Conservation (phyloP, 176 grass and related monocot species). For the Musa beccarii region DNA sequence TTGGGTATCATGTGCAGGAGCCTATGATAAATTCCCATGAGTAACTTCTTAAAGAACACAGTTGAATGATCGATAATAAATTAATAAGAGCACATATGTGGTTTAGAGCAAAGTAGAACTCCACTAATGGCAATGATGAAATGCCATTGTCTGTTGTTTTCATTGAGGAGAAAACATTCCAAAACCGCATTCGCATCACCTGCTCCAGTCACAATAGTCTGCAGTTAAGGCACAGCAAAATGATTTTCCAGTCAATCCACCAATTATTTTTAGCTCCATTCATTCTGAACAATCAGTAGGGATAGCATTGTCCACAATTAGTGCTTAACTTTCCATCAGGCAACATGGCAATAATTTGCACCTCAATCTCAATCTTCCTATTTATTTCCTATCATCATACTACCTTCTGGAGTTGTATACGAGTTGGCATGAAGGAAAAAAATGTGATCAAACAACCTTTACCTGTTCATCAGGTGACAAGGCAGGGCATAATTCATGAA, state of each 20-base stretch:
- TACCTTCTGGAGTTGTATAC: too few relatives aligned
- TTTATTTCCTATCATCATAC: too few relatives aligned
- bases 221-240: constrained; percentile 15
- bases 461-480: constrained; percentile 92
- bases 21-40: constrained; percentile 16
- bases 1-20: constrained; percentile 62
- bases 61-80: too few relatives aligned
- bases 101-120: neutral
- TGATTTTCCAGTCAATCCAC: neutral
- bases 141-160: constrained; percentile 45
- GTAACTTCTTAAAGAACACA: too few relatives aligned
- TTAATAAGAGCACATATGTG: too few relatives aligned
- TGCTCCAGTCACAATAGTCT: constrained; percentile 91
- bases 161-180: constrained; percentile 87
- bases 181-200: constrained; percentile 87
- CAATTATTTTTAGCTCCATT: neutral
- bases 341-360: too few relatives aligned
- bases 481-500: constrained; percentile 87
- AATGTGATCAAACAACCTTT: neutral
- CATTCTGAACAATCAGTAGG: neutral
- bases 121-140: neutral
- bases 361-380: too few relatives aligned
- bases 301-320: neutral
- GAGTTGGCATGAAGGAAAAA: too few relatives aligned
- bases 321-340: too few relatives aligned